Base-by-base conservation (phyloP, 2,329 filamentous ascomycete genomes). In the Gnomoniopsis smithogilvyi region DNA sequence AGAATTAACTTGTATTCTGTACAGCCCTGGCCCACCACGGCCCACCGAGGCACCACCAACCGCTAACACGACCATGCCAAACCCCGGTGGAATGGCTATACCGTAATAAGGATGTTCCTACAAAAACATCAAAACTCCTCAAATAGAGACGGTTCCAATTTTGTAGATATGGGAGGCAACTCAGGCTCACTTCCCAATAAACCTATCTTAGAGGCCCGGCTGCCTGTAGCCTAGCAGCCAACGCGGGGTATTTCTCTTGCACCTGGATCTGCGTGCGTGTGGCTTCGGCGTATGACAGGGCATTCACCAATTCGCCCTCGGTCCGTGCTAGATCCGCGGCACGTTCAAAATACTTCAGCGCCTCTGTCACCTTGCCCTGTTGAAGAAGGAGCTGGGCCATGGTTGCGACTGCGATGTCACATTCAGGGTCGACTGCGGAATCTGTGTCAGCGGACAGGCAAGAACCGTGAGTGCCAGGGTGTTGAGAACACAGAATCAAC, bases 311-410 rank as follows among this genome's bases (percentile, higher is more conserved):
- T 79, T 99, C 95, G 61, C 90, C 91, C 69, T 97, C 94, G 36
- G 95, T 99, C 67, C 95, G 84, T 50, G 92, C 93, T 55, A 99
- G 86, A 77, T 98, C 93, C 30, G 94, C 95, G 2, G 95, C 95
- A 62, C 92, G 89, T 81, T 98, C 93, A 72, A 99, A 99, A 80
- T 98, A 98, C 76, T 90, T 92, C 65, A 99, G 86, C 0, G 95
- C 95, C 64, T 97, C 91, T 38, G 89, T 90, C 60, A 99, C 94
- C 79, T 97, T 97, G 74, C 95, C 95, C 80, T 98, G 95, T 75
- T 99, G 95, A 38, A 99, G 85, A 54, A 99, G 87, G 46, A 99
- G 86, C 76, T 99, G 95, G 12, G 95, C 95, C 92, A 99, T 97
- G 56, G 95, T 99, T 55, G 95, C 95, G 46, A 99, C 95, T 46